A percentile compares a stretch with the other conserved stretches of the same genome.
Conservation (phyloP, 2,329 filamentous ascomycete genomes). For the Colletotrichum spinosum region DNA sequence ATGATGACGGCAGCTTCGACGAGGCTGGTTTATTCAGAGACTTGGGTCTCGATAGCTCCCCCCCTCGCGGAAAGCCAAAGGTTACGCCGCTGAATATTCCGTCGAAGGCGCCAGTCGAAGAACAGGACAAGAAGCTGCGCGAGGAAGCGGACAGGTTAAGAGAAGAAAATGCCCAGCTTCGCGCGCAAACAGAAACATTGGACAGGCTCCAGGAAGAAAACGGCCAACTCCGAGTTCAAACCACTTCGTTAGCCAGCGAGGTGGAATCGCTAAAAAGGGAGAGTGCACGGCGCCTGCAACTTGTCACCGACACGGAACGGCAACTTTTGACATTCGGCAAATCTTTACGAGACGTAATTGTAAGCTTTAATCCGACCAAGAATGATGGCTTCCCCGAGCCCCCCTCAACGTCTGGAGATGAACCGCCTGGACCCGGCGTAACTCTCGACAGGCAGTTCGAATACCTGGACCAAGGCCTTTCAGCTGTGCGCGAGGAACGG, state of each 20-base stretch:
- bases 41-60: slow-evolving; percentile 55
- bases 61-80: slow-evolving; percentile 48
- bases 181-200: slow-evolving; percentile 47
- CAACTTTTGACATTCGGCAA: slow-evolving; percentile 76
- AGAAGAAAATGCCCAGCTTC: slow-evolving; percentile 57
- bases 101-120: slow-evolving; percentile 67
- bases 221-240: slow-evolving; percentile 45
- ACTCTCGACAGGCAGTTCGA: slow-evolving; percentile 70
- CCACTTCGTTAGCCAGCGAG: slow-evolving; percentile 49
- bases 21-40: slow-evolving; percentile 81
- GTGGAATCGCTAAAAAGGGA: slow-evolving; percentile 51
- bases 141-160: slow-evolving; percentile 61
- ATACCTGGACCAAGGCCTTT: slow-evolving; percentile 76
- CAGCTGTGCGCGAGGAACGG: slow-evolving; percentile 70
- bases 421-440: slow-evolving; percentile 26
- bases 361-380: slow-evolving; percentile 69
- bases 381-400: slow-evolving; percentile 59
- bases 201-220: slow-evolving; percentile 46
- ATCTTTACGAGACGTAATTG: slow-evolving; percentile 74
- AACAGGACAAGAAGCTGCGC: slow-evolving; percentile 63
- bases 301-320: slow-evolving; percentile 71
- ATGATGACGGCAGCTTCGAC: slow-evolving; percentile 76
- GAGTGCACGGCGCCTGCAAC: slow-evolving; percentile 54
- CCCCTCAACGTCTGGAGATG: slow-evolving; percentile 41
- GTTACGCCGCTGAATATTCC: slow-evolving; percentile 67